These are phyloP conservation scores for Pythium aquatile DNA, from an alignment of 352 stramenopile species.

Conservation along the genomic window DNA sequence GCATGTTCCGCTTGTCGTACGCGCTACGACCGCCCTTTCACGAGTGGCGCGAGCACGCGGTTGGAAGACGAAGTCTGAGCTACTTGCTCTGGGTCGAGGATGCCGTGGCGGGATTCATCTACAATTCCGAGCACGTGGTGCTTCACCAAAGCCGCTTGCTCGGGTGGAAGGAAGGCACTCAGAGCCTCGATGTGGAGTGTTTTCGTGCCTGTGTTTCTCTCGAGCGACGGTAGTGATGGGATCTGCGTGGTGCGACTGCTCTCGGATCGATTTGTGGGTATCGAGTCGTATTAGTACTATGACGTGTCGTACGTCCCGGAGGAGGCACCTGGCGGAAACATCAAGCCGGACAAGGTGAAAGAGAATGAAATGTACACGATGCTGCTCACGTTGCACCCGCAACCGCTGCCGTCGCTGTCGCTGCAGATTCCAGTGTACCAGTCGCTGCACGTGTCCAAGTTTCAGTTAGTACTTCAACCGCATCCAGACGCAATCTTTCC, in stretches of 20 bases:
- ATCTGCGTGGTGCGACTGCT: constrained; percentile 94
- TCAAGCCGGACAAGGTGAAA: constrained; percentile 46
- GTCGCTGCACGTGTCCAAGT: constrained; percentile 87
- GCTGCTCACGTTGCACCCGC: constrained; percentile 93
- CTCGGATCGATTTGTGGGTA: constrained; percentile 96
- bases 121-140: constrained; percentile 92
- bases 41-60: constrained; percentile 63
- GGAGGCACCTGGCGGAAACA: constrained; percentile 30
- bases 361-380: constrained; percentile 73
- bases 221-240: constrained; percentile 74
- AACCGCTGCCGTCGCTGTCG: constrained; percentile 92
- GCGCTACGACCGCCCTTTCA: constrained; percentile 59
- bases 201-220: constrained; percentile 96
- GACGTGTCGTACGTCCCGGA: constrained; percentile 62
- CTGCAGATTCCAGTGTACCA: constrained; percentile 92
- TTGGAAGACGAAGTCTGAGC: constrained; percentile 54
- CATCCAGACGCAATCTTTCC: constrained; percentile 99
- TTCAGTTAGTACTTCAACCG: constrained; percentile 89
- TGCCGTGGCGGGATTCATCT: constrained; percentile 87
- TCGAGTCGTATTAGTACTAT: constrained; percentile 90
- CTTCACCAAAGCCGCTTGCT: constrained; percentile 80
- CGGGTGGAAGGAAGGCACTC: constrained; percentile 58
- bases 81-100: constrained; percentile 99
- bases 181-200: constrained; percentile 91
- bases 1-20: constrained; percentile 94